Base-by-base conservation (phyloP, 1,284 basidiomycete genomes). In the Polyporus tsugae region DNA sequence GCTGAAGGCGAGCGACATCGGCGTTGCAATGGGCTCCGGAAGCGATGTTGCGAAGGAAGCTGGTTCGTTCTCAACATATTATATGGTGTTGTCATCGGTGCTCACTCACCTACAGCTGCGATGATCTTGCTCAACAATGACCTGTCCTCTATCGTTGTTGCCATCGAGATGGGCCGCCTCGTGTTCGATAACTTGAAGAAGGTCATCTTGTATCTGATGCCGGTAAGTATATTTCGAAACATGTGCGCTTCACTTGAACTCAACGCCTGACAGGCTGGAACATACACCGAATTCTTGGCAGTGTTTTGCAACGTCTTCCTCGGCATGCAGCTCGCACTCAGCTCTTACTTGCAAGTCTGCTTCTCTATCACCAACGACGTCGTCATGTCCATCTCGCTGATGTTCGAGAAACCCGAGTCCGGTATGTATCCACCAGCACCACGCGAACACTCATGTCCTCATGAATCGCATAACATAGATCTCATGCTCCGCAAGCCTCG, bases 101-200 rank as follows among this genome's bases (percentile, higher is more conserved):
- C 44, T 46, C 22, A 58, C 61, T 60, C 44, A 63, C 6, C 4
- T 9, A 15, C 22, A 77, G 85, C 86, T 15, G 82, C 85, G 2
- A 85, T 85, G 72, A 80, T 86, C 60, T 77, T 87, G 19, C 78
- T 87, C 7, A 80, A 87, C 70, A 82, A 84, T 33, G 82, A 84
- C 64, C 84, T 88, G 71, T 81, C 84, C 3, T 83, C 85, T 0
- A 87, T 87, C 57, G 80, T 84, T 17, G 80, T 81, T 17, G 86
- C 83, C 2, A 82, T 87, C 44, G 82, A 86, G 76, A 89, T 88
- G 76, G 86, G 80, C 70, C 86, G 90, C 29, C 81, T 92, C 19
- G 89, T 90, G 29, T 92, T 88, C 76, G 89, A 91, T 74, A 93
- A 93, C 75, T 78, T 93, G 61, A 86, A 88, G 74, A 87, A 87